phyloP scores from a whole-genome alignment of 257 asterid genomes.

The Rubia yunnanensis region DNA sequence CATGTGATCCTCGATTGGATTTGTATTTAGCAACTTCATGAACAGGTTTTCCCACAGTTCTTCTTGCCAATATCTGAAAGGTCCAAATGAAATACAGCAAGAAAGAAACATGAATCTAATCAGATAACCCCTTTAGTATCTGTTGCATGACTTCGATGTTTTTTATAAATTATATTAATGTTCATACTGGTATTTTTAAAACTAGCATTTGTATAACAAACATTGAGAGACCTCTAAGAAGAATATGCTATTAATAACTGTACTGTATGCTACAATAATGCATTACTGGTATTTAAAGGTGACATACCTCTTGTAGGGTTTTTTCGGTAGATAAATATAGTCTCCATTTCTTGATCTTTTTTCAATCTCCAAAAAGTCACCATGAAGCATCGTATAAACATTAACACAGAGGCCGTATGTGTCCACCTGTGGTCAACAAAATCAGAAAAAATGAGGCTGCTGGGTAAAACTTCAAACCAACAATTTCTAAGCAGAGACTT shows the following conservation, averaged over 20 bases:
- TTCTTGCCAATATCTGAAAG: slow-evolving; percentile 68
- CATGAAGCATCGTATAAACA: slow-evolving; percentile 86
- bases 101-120: not conserved
- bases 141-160: not conserved
- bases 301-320: slow-evolving; percentile 57
- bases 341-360: slow-evolving; percentile 39
- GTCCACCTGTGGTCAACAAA: slow-evolving; percentile 51
- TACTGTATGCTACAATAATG: not conserved
- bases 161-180: too few relatives aligned
- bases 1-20: slow-evolving; percentile 52
- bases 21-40: slow-evolving; percentile 47
- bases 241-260: not conserved
- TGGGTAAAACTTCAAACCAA: slow-evolving; percentile 5
- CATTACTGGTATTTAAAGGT: not conserved
- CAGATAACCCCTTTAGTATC: not conserved
- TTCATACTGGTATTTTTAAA: not conserved
- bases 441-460: not conserved
- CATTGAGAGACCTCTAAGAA: not conserved
- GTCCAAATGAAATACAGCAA: not conserved
- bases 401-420: slow-evolving; percentile 72
- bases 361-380: slow-evolving; percentile 72
- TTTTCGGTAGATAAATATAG: slow-evolving; percentile 58
- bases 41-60: slow-evolving; percentile 76
- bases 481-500: slow-evolving; percentile 9
- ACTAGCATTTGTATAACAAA: not conserved